Evolutionary conservation across 345 rosid species (phyloP), one percentile per base, ranked within the genome.

Genomic region (Ceriops zippeliana): DNA sequence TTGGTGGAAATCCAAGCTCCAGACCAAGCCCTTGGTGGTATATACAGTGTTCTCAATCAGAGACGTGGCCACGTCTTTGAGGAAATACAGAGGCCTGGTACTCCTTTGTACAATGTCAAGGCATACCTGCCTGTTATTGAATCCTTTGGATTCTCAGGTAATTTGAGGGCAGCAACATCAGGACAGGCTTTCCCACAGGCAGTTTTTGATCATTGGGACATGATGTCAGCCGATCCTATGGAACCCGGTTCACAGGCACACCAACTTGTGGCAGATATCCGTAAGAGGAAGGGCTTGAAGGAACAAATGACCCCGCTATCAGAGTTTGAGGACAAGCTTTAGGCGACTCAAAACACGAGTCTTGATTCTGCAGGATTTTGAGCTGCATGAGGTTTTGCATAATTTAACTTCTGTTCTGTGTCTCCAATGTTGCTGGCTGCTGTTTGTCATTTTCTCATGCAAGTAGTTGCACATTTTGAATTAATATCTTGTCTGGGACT

Each of bases 211-310:
- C 96, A 90, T 46, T 90, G 93, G 93, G 96, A 90, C 24, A 86
- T 85, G 89, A 83, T 90, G 91, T 0, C 76, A 0, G 74, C 90
- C 0, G 95, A 90, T 60, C 97, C 97, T 0, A 21, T 88, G 21
- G 95, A 90, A 54, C 2, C 80, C 0, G 92, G 89, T 0, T 67
- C 95, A 0, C 95, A 84, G 71, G 93, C 97, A 6, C 49, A 89
- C 0, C 35, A 6, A 2, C 83, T 86, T 28, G 89, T 88, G 5
- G n/a, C 77, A 0, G 91, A 83, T 0, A 90, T 88, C 79, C 83
- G 93, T 65, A 90, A 83, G 89, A 84, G 97, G 75, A 90, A 90
- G 90, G 95, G 97, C 2, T 69, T 88, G 87, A 90, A 90, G 88
- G 89, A 83, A 59, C 82, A 75, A 69, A 89, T 90, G 88, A 90